phyloP scores from a whole-genome alignment of 345 rosid species.

The Salix viminalis region DNA sequence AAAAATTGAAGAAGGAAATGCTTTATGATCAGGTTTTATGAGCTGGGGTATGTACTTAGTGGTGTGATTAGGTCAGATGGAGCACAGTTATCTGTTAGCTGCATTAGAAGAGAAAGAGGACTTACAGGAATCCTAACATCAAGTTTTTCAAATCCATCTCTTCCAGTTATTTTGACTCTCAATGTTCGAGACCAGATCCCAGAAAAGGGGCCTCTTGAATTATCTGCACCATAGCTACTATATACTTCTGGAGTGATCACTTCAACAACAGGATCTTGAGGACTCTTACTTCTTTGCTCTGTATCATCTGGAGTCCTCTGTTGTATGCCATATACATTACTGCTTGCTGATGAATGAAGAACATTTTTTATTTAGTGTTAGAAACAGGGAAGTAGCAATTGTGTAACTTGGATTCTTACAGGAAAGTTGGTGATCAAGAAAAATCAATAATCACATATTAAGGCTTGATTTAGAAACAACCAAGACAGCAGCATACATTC shows the following conservation, averaged over 20 bases:
- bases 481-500: not conserved
- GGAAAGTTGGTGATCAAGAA: not conserved
- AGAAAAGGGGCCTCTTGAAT: conserved; percentile 61
- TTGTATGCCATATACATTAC: conserved; percentile 43
- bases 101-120: conserved; percentile 9
- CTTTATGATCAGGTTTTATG: not conserved
- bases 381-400: not conserved
- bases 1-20: not conserved
- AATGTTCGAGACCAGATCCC: conserved; percentile 77
- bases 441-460: not conserved
- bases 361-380: conserved; percentile 19
- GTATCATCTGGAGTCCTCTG: conserved; percentile 46
- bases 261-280: conserved; percentile 67
- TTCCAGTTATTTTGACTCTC: conserved; percentile 78
- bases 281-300: conserved; percentile 41
- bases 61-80: not conserved
- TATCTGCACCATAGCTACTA: conserved; percentile 49
- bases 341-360: conserved; percentile 39
- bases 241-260: conserved; percentile 74
- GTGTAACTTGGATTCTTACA: not conserved
- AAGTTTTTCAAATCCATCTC: conserved; percentile 78
- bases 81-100: not conserved
- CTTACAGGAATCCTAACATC: conserved; percentile 88
- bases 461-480: not conserved
- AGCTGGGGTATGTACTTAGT: not conserved